phyloP scores from a whole-genome alignment of 1,284 basidiomycete species.

The Rhodotorula sp. region DNA sequence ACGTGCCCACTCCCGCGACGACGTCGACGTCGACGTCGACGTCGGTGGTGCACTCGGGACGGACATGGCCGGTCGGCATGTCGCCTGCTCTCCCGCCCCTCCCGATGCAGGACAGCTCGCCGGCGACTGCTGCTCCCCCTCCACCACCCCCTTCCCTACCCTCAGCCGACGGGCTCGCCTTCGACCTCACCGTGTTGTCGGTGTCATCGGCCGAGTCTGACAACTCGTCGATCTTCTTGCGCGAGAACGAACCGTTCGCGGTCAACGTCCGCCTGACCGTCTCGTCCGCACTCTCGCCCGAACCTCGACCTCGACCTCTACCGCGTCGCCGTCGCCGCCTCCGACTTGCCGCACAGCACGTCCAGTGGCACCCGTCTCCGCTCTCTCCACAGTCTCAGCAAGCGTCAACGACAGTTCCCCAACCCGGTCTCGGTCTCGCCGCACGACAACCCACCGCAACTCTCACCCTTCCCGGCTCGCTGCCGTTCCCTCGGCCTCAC shows the following conservation, averaged over 20 bases:
- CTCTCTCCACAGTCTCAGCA: neutral
- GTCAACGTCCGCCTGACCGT: neutral
- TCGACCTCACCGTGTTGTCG: constrained; percentile 15
- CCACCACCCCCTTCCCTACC: neutral
- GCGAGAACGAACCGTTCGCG: constrained; percentile 1
- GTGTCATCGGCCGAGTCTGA: neutral
- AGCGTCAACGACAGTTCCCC: neutral
- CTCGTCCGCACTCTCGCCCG: neutral
- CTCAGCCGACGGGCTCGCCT: neutral
- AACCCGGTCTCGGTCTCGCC: neutral
- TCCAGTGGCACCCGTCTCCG: constrained; percentile 5
- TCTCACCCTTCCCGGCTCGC: neutral
- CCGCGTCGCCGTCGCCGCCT: neutral
- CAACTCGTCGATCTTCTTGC: neutral
- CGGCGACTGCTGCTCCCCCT: no score
- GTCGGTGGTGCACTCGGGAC: neutral
- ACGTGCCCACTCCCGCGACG: neutral
- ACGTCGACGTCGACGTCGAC: neutral
- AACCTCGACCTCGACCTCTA: neutral
- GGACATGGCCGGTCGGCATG: neutral
- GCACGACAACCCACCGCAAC: neutral
- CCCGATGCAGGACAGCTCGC: neutral
- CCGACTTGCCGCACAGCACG: constrained; percentile 3
- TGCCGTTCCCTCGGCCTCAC: neutral
- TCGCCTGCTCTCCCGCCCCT: neutral